Percentiles rank a stretch among this genome's conserved stretches.
Conservation (phyloP, 2,329 filamentous ascomycete species). For the Aaosphaeria arxii region DNA sequence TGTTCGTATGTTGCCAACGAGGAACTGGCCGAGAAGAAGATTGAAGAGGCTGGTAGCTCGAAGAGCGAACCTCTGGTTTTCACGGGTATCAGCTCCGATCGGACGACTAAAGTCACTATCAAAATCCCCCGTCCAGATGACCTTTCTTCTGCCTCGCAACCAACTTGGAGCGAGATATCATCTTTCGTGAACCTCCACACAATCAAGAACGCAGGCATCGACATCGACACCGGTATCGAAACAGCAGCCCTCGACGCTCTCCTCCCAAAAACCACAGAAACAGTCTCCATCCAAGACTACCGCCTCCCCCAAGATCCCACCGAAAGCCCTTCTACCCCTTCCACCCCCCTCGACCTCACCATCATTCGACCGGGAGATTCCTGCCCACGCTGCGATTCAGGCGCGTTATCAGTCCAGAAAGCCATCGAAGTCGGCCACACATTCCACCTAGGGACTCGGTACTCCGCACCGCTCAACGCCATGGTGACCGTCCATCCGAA, state of each 20-base stretch:
- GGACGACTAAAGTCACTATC: slow-evolving; percentile 65
- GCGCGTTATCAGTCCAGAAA: slow-evolving; percentile 62
- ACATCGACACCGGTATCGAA: slow-evolving; percentile 70
- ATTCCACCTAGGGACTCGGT: slow-evolving; percentile 87
- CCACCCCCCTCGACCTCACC: slow-evolving; percentile 54
- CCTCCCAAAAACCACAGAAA: slow-evolving; percentile 14
- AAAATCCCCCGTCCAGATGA: slow-evolving; percentile 9
- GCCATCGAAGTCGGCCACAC: slow-evolving; percentile 93
- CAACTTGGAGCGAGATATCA: slow-evolving; percentile 15
- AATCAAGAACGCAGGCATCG: slow-evolving; percentile 63
- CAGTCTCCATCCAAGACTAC: slow-evolving; percentile 18
- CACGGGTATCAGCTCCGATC: slow-evolving; percentile 66
- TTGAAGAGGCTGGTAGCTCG: neutral
- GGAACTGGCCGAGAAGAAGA: slow-evolving; percentile 64
- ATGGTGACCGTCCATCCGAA: slow-evolving; percentile 50
- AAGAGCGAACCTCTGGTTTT: slow-evolving; percentile 41
- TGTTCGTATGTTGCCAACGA: slow-evolving; percentile 84
- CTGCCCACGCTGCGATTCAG: slow-evolving; percentile 68
- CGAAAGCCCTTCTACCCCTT: neutral
- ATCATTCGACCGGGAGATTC: slow-evolving; percentile 64
- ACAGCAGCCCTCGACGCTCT: slow-evolving; percentile 14
- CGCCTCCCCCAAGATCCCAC: slow-evolving; percentile 22
- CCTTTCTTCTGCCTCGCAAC: neutral
- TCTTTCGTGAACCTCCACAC: slow-evolving; percentile 57
- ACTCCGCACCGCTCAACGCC: slow-evolving; percentile 72